Percentiles rank a stretch among this genome's conserved stretches.
phyloP scores from a whole-genome alignment of 495 filamentous ascomycete genomes.

The Penicillium ochrochloron region DNA sequence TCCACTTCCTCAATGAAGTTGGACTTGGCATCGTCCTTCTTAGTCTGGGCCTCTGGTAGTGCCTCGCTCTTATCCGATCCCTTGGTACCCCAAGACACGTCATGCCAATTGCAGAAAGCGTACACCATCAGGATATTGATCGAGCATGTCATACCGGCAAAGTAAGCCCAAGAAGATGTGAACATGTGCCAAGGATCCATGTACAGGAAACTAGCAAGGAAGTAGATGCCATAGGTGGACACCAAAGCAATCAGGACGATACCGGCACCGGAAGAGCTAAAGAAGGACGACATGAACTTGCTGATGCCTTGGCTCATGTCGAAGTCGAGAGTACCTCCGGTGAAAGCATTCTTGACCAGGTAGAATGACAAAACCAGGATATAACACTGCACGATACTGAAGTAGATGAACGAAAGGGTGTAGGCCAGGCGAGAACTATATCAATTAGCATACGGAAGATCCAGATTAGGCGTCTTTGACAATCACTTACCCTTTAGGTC shows the following conservation, averaged over 20 bases:
- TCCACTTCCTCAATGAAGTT: constrained; percentile 94
- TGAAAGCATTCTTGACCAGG: constrained; percentile 82
- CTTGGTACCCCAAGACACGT: constrained; percentile 99
- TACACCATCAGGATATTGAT: constrained; percentile 99
- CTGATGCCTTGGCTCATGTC: constrained; percentile 53
- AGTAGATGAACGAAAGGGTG: constrained; percentile 85
- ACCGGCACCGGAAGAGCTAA: constrained; percentile 68
- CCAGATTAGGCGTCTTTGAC: not conserved
- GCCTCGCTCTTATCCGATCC: constrained; percentile 96
- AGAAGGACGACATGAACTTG: constrained; percentile 72
- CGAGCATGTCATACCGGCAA: constrained; percentile 91
- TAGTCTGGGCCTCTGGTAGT: constrained; percentile 81
- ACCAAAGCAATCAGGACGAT: constrained; percentile 91
- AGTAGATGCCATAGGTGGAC: constrained; percentile 95
- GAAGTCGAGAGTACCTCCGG: constrained; percentile 56
- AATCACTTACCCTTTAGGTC: constrained; percentile 76
- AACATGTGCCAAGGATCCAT: constrained; percentile 99
- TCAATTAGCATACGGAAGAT: not conserved
- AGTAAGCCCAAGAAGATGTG: constrained; percentile 91
- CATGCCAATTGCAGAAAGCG: constrained; percentile 99
- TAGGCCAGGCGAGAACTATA: constrained; percentile 66
- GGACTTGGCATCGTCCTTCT: constrained; percentile 79
- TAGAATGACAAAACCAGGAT: constrained; percentile 85
- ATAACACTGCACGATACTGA: constrained; percentile 85
- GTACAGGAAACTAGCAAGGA: constrained; percentile 92